Conservation (phyloP, 257 asterid genomes). For the Orobanche coerulescens region DNA sequence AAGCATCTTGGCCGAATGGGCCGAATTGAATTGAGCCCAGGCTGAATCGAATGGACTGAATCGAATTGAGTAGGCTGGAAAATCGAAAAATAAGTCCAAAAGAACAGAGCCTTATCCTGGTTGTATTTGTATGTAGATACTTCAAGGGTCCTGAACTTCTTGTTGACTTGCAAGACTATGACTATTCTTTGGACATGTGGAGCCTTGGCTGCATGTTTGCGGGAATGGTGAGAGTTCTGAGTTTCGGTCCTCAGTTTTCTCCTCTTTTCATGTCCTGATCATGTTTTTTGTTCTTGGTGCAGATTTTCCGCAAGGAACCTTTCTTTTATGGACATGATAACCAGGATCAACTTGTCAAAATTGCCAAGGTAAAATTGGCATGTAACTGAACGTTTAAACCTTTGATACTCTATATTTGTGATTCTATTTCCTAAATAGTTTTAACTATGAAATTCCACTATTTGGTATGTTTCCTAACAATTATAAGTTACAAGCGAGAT, state of each 20-base stretch:
- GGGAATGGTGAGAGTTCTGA: slow-evolving; percentile 76
- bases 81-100: too few relatives aligned
- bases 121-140: slow-evolving; percentile 30
- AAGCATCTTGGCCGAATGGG: too few relatives aligned
- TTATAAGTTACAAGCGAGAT: background rate
- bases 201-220: slow-evolving; percentile 92
- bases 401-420: background rate
- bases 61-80: too few relatives aligned
- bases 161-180: slow-evolving; percentile 70
- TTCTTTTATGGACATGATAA: slow-evolving; percentile 97
- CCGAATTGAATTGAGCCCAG: too few relatives aligned
- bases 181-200: slow-evolving; percentile 71
- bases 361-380: slow-evolving; percentile 71
- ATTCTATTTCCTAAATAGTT: background rate
- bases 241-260: background rate
- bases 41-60: too few relatives aligned
- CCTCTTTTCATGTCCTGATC: background rate
- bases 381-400: background rate
- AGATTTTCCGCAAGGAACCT: slow-evolving; percentile 98
- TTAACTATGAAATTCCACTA: background rate
- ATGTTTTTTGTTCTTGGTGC: slow-evolving; percentile 16
- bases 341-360: slow-evolving; percentile 96
- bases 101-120: too few relatives aligned
- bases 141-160: slow-evolving; percentile 54
- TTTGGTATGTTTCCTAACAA: background rate